Conservation (phyloP, 805 yeast species). For the Ogataea corticis region DNA sequence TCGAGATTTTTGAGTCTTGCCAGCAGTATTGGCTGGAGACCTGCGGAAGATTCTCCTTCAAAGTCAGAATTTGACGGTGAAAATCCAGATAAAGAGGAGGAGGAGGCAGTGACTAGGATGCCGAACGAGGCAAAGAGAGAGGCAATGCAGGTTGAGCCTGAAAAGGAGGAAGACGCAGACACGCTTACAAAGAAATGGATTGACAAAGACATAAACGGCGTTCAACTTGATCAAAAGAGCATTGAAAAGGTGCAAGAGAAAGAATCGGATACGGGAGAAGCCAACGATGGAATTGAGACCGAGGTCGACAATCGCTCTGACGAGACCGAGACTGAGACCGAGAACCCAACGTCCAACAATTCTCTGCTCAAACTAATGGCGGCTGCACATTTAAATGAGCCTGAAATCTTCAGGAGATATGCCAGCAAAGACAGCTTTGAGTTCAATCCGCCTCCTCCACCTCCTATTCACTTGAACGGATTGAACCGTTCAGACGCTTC, state of each 20-base stretch:
- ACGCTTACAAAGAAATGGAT: too few species aligned
- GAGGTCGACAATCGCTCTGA: constrained; percentile 1
- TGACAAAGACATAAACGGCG: too few species aligned
- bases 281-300: neutral
- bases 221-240: too few species aligned
- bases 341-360: neutral
- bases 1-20: constrained; percentile 7
- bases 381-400: neutral
- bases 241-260: too few species aligned
- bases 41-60: neutral
- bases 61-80: neutral
- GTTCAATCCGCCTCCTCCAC: constrained; percentile 3
- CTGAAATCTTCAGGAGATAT: neutral
- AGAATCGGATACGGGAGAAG: too few species aligned
- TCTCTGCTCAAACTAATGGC: neutral
- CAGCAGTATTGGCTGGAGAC: constrained; percentile 12
- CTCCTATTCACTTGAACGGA: constrained; percentile 1
- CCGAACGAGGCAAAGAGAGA: too few species aligned
- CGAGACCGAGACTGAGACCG: constrained; percentile 1
- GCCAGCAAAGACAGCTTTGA: neutral
- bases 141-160: too few species aligned
- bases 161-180: too few species aligned
- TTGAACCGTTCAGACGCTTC: neutral
- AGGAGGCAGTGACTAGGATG: neutral
- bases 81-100: neutral